Base-by-base conservation (phyloP, 345 rosid genomes). In the Luvunga scandens region DNA sequence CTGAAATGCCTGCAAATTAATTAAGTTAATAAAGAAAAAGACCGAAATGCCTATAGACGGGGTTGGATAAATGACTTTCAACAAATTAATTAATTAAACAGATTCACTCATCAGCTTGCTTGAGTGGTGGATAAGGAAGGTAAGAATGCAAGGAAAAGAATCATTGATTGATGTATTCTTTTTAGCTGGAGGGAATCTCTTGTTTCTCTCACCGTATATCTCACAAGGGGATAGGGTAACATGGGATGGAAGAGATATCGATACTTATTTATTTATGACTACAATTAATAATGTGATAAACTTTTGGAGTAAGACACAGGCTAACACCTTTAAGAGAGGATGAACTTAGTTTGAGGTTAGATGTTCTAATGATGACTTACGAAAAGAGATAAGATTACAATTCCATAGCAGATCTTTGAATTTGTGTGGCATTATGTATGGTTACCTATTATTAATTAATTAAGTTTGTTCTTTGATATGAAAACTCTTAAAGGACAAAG, bases 181-280 rank as follows among this genome's bases (percentile, higher is more conserved):
- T 84, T 76, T 84, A 80, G 89, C 86, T 80, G 85, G 83, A 80
- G 71, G 71, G 86, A 82, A 78, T 84, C 87, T 78, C 78, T 72
- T 68, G 36, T 62, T 66, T 42, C 69, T 53, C 56, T 36, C 70
- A 73, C 57, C 30, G n/a, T n/a, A 19, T 39, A 69, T 53, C 57
- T 53, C 57, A 53, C 57, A 1, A 53, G 57, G 57, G 57, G 57
- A 53, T 53, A 4, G 57, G 78, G 75, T 67, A 59, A 73, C 77
- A 67, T 77, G 73, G 57, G 50, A 45, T 45, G 50, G 50, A 1
- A 45, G 50, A 45, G 50, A 45, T 45, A 45, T 45, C 18, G 18
- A 45, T 45, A 8, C 42, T 38, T 38, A 12, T 45, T 45, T 45
- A 45, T 45, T 45, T 36, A 31, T 50, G 66, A 63, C 39, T 74